Evolutionary conservation across 2,329 filamentous ascomycete genomes (phyloP).

Genomic region (Botryotinia narcissicola): DNA sequence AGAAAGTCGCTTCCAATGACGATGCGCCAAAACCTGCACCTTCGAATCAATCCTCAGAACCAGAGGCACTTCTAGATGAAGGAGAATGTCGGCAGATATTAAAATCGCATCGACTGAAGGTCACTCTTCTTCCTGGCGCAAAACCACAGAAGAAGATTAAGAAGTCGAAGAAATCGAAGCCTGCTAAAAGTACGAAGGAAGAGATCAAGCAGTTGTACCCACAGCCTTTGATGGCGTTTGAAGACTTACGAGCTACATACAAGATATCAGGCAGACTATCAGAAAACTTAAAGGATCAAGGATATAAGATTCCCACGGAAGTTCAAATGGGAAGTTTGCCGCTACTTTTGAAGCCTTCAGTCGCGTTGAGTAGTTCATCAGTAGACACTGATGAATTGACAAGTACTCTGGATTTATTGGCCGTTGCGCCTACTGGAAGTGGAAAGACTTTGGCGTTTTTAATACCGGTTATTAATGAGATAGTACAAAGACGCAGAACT

Average conservation of each 20-base stretch:
- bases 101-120: constrained; percentile 78
- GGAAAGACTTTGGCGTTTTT: constrained; percentile 95
- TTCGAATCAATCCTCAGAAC: constrained; percentile 15
- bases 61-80: constrained; percentile 51
- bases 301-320: constrained; percentile 85
- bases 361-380: constrained; percentile 45
- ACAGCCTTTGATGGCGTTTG: constrained; percentile 75
- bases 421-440: constrained; percentile 90
- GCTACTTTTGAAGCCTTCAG: constrained; percentile 62
- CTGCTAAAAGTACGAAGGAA: constrained; percentile 50
- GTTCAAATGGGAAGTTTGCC: constrained; percentile 88
- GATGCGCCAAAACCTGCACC: constrained; percentile 19
- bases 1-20: constrained; percentile 27
- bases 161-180: constrained; percentile 54
- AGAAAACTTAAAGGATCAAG: constrained; percentile 79
- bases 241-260: constrained; percentile 67
- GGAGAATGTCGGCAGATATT: constrained; percentile 73
- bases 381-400: constrained; percentile 36
- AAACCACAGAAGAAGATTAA: constrained; percentile 43
- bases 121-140: constrained; percentile 66
- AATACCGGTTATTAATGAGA: constrained; percentile 78
- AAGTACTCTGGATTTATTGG: constrained; percentile 67
- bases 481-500: constrained; percentile 55
- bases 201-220: constrained; percentile 67
- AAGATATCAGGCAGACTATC: constrained; percentile 70